A percentile compares a stretch with the other conserved stretches of the same genome.
These are phyloP conservation scores for Aspergillus kassunensis DNA, from an alignment of 495 filamentous ascomycete genomes.

Conservation along the genomic window DNA sequence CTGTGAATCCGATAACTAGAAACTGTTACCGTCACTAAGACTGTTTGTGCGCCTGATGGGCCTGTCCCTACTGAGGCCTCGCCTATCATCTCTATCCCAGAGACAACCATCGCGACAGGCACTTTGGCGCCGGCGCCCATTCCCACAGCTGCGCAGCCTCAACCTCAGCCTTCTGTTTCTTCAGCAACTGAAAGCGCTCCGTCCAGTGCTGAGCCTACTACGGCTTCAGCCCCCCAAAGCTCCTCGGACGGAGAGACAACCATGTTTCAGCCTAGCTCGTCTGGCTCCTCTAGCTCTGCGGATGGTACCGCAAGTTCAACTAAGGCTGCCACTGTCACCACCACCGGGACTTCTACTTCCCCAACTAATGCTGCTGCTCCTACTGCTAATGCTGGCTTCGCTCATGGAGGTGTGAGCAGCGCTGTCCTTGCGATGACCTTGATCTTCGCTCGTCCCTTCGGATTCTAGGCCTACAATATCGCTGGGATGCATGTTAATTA, in stretches of 20 bases:
- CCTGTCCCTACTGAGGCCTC: constrained; percentile 1
- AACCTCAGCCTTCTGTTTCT: too few relatives aligned
- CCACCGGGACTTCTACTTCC: background rate
- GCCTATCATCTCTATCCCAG: constrained; percentile 5
- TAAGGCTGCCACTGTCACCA: too few relatives aligned
- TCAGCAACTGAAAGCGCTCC: constrained; percentile 1
- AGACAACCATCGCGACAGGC: constrained; percentile 5
- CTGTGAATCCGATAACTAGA: constrained; percentile 6
- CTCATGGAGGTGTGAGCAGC: background rate
- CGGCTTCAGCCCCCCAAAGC: background rate
- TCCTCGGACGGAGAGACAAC: background rate
- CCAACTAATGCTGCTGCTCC: background rate
- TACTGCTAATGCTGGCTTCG: constrained; percentile 1
- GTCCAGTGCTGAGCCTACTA: background rate
- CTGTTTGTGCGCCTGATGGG: constrained; percentile 14
- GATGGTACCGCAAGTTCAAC: too few relatives aligned
- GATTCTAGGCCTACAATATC: too few relatives aligned
- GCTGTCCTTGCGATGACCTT: constrained; percentile 2
- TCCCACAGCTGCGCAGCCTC: constrained; percentile 1
- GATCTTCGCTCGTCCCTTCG: background rate
- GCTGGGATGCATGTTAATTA: background rate
- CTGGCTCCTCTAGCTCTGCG: background rate
- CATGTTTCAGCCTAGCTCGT: background rate
- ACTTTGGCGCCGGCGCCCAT: constrained; percentile 4
- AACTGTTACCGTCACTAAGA: constrained; percentile 23